These are phyloP conservation scores for Lentinus polychrous DNA, from an alignment of 1,284 basidiomycete species.

Conservation along the genomic window DNA sequence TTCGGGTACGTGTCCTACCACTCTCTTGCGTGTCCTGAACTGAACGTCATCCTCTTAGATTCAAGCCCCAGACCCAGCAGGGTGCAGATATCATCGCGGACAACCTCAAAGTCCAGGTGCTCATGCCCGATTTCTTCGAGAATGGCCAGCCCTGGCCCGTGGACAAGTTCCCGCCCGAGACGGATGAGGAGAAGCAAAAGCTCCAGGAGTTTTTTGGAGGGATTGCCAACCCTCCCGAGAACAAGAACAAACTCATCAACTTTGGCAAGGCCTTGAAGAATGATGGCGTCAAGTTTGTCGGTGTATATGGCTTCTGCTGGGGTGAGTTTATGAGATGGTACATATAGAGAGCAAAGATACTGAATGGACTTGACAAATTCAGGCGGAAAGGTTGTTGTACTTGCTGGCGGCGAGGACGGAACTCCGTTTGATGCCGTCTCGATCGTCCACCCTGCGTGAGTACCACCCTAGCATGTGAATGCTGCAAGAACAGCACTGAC, in stretches of 20 bases:
- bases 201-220: constrained; percentile 51
- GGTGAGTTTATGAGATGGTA: no score
- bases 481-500: background rate
- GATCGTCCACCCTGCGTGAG: constrained; percentile 51
- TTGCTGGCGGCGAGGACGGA: constrained; percentile 25
- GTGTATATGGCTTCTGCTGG: constrained; percentile 56
- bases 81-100: constrained; percentile 57
- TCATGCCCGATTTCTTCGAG: constrained; percentile 65
- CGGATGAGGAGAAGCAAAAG: constrained; percentile 39
- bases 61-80: constrained; percentile 53
- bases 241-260: constrained; percentile 37
- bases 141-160: constrained; percentile 42
- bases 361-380: background rate
- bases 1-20: constrained; percentile 40
- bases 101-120: constrained; percentile 42
- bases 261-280: constrained; percentile 40
- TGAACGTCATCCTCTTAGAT: constrained; percentile 24
- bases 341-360: background rate
- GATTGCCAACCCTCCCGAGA: constrained; percentile 37
- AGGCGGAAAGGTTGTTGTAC: constrained; percentile 50
- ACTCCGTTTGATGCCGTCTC: constrained; percentile 45
- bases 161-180: constrained; percentile 46
- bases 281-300: constrained; percentile 41
- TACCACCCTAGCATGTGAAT: constrained; percentile 1
- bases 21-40: constrained; percentile 8